Conservation (phyloP, 148 eudicot species). For the Dysphania ambrosioides region DNA sequence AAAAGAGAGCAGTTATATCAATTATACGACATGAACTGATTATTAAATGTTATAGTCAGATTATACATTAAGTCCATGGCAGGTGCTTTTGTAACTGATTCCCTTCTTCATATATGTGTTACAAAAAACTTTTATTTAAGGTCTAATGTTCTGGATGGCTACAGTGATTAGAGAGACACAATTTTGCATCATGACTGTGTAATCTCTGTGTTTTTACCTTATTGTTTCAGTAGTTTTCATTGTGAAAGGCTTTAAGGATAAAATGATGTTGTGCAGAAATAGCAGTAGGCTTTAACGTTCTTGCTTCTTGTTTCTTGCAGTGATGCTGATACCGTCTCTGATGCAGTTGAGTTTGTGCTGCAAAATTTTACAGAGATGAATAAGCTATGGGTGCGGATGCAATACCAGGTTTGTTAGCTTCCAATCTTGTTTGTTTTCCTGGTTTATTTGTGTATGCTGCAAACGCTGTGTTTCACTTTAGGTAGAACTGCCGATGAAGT, state of each 20-base stretch:
- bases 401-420: constrained; percentile 72
- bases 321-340: constrained; percentile 84
- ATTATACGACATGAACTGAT: neutral
- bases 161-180: neutral
- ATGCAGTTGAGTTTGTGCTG: constrained; percentile 93
- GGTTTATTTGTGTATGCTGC: constrained; percentile 1
- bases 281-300: constrained; percentile 15
- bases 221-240: neutral
- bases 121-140: neutral
- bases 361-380: constrained; percentile 99
- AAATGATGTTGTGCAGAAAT: neutral
- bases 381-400: constrained; percentile 99
- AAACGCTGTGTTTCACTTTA: neutral
- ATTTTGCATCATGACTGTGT: neutral
- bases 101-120: neutral
- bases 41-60: neutral
- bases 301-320: constrained; percentile 43
- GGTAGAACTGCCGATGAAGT: neutral
- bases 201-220: neutral
- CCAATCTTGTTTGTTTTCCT: constrained; percentile 20
- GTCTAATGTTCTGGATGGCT: neutral
- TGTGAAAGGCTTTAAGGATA: constrained; percentile 9
- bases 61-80: neutral
- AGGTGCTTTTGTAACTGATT: neutral
- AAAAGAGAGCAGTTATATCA: neutral